Evolutionary conservation across 2,329 filamentous ascomycete species (phyloP).

Genomic region (Talaromyces sp.): DNA sequence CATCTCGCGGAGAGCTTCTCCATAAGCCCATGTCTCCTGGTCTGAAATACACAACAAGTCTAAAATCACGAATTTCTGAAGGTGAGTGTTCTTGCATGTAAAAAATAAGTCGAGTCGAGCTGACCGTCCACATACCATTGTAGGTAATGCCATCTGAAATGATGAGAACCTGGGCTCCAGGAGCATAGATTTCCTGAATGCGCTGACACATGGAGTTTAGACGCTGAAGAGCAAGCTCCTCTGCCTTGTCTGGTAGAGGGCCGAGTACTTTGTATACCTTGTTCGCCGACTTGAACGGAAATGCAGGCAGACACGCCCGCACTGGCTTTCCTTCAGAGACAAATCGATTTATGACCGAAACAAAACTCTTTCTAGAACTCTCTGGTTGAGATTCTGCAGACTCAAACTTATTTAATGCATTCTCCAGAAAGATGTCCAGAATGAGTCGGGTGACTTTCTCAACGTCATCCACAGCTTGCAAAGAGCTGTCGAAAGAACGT

Average conservation of each 20-base stretch:
- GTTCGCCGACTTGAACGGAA: slow-evolving; percentile 61
- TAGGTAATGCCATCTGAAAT: slow-evolving; percentile 55
- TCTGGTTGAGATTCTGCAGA: not conserved
- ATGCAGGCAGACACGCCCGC: slow-evolving; percentile 45
- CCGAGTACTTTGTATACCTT: slow-evolving; percentile 52
- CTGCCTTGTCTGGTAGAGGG: slow-evolving; percentile 50
- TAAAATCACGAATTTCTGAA: slow-evolving; percentile 19
- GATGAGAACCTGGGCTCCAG: slow-evolving; percentile 48
- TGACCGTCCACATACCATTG: slow-evolving; percentile 40
- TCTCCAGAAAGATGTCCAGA: slow-evolving; percentile 1
- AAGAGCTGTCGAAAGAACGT: too few species aligned
- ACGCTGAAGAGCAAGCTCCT: slow-evolving; percentile 50
- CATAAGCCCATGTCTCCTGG: slow-evolving; percentile 49
- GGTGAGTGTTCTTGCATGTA: not conserved
- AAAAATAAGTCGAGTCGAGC: not conserved
- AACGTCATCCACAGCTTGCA: too few species aligned
- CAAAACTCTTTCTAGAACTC: not conserved
- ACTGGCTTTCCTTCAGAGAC: not conserved
- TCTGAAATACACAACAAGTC: slow-evolving; percentile 49
- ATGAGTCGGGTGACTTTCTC: not conserved
- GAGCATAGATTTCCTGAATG: slow-evolving; percentile 45
- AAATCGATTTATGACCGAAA: slow-evolving; percentile 3
- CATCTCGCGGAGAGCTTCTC: slow-evolving; percentile 43
- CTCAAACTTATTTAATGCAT: slow-evolving; percentile 2
- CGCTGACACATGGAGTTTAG: slow-evolving; percentile 47